A percentile compares a stretch with the other conserved stretches of the same genome.
Conservation (phyloP, 2,329 filamentous ascomycete species). For the Atkinsonella texensis region DNA sequence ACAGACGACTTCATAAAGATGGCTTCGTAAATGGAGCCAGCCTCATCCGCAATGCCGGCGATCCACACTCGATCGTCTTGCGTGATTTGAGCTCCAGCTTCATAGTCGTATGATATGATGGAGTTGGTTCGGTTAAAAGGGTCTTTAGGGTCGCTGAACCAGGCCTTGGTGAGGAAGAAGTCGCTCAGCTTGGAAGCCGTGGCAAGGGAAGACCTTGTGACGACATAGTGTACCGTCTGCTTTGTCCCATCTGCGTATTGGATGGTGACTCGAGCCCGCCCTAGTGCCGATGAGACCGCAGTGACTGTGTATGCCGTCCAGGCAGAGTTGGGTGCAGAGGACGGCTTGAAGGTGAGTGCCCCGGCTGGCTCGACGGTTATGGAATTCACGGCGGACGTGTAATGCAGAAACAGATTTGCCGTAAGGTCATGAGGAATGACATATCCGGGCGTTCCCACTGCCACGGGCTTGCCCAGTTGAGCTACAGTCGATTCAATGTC, state of each 20-base stretch:
- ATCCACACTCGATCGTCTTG: constrained; percentile 44
- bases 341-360: constrained; percentile 22
- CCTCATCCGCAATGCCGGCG: constrained; percentile 48
- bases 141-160: constrained; percentile 38
- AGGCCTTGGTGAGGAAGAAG: constrained; percentile 42
- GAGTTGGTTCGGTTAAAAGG: constrained; percentile 42
- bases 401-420: constrained; percentile 32
- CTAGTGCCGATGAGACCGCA: constrained; percentile 32
- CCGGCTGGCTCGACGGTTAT: constrained; percentile 26
- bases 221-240: constrained; percentile 44
- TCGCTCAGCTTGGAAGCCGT: constrained; percentile 33
- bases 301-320: constrained; percentile 28
- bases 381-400: constrained; percentile 25
- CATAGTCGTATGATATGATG: constrained; percentile 45
- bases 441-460: constrained; percentile 42
- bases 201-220: constrained; percentile 35
- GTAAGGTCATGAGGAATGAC: constrained; percentile 36
- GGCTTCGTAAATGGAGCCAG: constrained; percentile 43
- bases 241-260: constrained; percentile 32
- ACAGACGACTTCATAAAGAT: constrained; percentile 41
- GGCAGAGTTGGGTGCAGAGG: constrained; percentile 7
- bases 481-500: constrained; percentile 34
- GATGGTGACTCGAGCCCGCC: constrained; percentile 35
- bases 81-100: constrained; percentile 26
- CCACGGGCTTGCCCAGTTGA: constrained; percentile 32